Conservation (phyloP, 208 protist genomes). For the Angomonas deanei region DNA sequence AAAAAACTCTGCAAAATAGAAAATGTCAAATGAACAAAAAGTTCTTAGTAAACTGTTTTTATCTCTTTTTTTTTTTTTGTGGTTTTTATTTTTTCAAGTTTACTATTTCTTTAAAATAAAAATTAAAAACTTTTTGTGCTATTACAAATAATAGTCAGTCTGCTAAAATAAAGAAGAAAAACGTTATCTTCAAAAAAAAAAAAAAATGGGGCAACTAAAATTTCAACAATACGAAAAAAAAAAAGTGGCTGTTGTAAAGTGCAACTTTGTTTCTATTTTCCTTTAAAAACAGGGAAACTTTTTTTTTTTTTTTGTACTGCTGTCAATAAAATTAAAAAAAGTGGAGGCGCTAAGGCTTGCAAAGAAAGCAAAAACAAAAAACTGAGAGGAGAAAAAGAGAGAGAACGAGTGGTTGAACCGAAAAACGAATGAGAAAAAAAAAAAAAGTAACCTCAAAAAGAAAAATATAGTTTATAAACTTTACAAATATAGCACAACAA, state of each 20-base stretch:
- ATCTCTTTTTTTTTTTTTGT: conserved; percentile 3
- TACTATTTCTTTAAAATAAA: neutral
- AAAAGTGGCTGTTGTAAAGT: neutral
- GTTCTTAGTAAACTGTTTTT: conserved; percentile 5
- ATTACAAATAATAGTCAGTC: neutral
- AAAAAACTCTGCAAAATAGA: conserved; percentile 11
- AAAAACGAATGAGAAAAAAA: neutral
- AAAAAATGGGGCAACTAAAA: neutral
- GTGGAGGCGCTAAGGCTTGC: neutral
- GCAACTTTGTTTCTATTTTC: neutral
- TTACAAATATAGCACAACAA: neutral
- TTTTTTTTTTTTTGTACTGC: conserved; percentile 2
- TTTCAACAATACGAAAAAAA: neutral
- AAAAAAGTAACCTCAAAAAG: neutral
- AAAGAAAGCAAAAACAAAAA: neutral
- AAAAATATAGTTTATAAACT: neutral
- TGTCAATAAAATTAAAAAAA: neutral
- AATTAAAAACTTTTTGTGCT: too few relatives aligned
- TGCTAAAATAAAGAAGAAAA: conserved; percentile 9
- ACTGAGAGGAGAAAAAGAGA: neutral
- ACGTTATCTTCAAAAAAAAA: neutral
- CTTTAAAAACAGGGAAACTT: neutral
- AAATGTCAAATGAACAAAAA: conserved; percentile 1
- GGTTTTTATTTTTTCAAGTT: neutral
- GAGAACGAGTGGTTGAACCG: neutral